Evolutionary conservation across 1,139 yeast genomes (phyloP), one percentile per base, ranked within the genome.

Genomic region (Lodderomyces metapsilosis): DNA sequence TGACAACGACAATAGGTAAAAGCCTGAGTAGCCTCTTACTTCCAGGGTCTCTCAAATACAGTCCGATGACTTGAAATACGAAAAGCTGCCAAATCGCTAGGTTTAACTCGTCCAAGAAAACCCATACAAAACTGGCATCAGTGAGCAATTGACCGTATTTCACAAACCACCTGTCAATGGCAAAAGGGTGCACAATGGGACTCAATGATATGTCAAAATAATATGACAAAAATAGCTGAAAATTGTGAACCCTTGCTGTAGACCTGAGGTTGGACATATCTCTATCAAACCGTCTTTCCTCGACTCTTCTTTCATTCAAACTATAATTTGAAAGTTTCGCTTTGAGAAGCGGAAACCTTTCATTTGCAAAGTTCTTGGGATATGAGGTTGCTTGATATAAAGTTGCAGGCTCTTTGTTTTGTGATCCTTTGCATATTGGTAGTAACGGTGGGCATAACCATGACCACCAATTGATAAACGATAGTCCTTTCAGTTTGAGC

Each of bases 401-500:
- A 4, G 37, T 10, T 12, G 22, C n/a, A 5, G 18, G 5, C 13
- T 13, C 21, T 6, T 10, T 16, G 5, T 4, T 8, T 7, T 23
- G 18, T 12, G n/a, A 7, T 6, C 17, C 8, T 24, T n/a, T 38
- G 22, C 44, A 41, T 39, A 45, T 40, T 30, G 59, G 56, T 33
- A 54, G 44, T 23, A 54, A 48, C 27, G 56, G 55, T n/a, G 63
- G 62, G n/a, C 49, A 32, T 17, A 59, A 42, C 64, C 63, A 59
- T 3, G 53, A 45, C 39, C 57, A 55, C 57, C 58, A 52, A 37
- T 57, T 52, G 17, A 57, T 32, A 18, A 49, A 25, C 12, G 5
- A 3, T 5, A 25, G 16, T 4, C 6, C n/a, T 23, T n/a, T 9
- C 25, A 23, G 6, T 5, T 11, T 23, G 16, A 25, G 10, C 16